Conservation (phyloP, 164 flowering plant species). For the Chimonanthus praecox region DNA sequence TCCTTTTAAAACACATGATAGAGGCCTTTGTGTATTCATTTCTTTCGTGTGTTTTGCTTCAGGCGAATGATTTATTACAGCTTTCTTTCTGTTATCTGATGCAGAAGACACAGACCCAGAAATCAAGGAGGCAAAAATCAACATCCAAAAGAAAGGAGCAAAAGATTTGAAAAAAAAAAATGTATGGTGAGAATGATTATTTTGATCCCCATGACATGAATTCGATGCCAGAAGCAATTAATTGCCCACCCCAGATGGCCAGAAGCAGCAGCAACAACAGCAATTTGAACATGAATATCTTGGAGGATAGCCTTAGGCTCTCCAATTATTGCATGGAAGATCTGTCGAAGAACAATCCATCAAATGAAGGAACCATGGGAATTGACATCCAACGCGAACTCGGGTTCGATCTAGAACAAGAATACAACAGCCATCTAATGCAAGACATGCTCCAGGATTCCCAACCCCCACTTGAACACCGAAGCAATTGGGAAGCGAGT, state of each 20-base stretch:
- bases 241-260: background rate
- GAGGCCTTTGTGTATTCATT: background rate
- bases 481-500: conserved; percentile 27
- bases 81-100: background rate
- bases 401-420: conserved; percentile 20
- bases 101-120: conserved; percentile 6
- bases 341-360: conserved; percentile 18
- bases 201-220: conserved; percentile 5
- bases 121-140: conserved; percentile 5
- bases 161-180: background rate
- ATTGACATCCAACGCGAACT: conserved; percentile 27
- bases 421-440: conserved; percentile 22
- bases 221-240: background rate
- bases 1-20: background rate
- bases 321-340: conserved; percentile 27
- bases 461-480: conserved; percentile 19
- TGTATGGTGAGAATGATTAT: conserved; percentile 7
- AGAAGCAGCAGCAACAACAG: conserved; percentile 5
- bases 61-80: background rate
- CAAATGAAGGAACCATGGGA: conserved; percentile 16
- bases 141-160: background rate
- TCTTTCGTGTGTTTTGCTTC: background rate
- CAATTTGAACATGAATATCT: conserved; percentile 11
- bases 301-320: conserved; percentile 26
- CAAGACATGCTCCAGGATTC: conserved; percentile 26